Evolutionary conservation across 2,329 filamentous ascomycete species (phyloP), one percentile per base, ranked within the genome.

Genomic region (Sclerotinia glacialis): DNA sequence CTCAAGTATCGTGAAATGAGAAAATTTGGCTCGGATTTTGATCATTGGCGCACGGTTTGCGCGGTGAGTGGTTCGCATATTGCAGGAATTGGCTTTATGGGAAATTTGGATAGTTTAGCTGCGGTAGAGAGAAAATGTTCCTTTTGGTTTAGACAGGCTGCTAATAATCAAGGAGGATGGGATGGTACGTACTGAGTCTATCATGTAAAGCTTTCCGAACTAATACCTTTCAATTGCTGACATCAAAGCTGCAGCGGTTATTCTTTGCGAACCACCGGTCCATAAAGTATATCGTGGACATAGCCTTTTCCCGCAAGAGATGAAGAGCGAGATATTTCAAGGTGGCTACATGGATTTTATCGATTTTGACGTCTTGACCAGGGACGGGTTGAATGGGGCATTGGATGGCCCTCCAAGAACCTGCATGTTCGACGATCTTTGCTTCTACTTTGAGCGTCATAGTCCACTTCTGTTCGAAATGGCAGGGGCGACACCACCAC

Each of bases 401-500:
- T 55, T 34, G 18, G 46, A 63, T 1, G 61, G 47, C 0, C 65
- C 67, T 18, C 67, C 61, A 12, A 62, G 65, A 37, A 69, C 52
- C n/a, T 69, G 54, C n/a, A 26, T 69, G 31, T 53, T 67, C 11
- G 65, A 69, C n/a, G 67, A 67, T 49, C 40, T 69, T 14, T 67
- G 50, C 40, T 67, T 67, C 31, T 69, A 67, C 28, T 67, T 67
- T n/a, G 61, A 67, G 46, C 37, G 40, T 50, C 55, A 67, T 50
- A 28, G 58, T 31, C n/a, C 7, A 14, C 46, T 55, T 34, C 40
- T 64, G n/a, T 55, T 56, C 16, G 50, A 55, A 21, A 54, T 44
- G 47, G 28, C 31, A 42, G 37, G 50, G 23, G 34, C 50, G n/a
- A 28, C 52, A n/a, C 23, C 44, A 31, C 34, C 56, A 9, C 37